These are phyloP conservation scores for Candida schatavii DNA, from an alignment of 805 yeast genomes.

Conservation along the genomic window DNA sequence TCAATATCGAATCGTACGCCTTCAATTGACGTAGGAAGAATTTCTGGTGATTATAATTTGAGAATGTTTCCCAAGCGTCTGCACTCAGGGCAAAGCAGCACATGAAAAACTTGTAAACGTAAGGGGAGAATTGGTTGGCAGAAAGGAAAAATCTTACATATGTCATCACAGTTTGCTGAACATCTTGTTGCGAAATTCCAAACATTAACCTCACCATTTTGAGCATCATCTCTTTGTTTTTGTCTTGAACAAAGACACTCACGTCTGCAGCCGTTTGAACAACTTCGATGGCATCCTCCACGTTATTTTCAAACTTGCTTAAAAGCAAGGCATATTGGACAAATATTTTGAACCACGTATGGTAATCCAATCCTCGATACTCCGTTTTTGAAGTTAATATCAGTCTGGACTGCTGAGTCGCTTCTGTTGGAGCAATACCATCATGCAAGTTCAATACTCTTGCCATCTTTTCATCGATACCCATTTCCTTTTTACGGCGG, in stretches of 20 bases:
- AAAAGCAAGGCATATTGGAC: constrained; percentile 73
- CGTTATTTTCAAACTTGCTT: constrained; percentile 63
- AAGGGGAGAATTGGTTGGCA: constrained; percentile 72
- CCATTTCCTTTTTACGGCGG: constrained; percentile 58
- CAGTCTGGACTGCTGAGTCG: constrained; percentile 18
- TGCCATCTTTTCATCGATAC: constrained; percentile 69
- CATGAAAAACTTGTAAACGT: constrained; percentile 62
- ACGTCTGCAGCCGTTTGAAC: constrained; percentile 74
- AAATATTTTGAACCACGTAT: constrained; percentile 81
- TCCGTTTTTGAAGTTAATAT: constrained; percentile 50
- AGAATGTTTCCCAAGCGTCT: constrained; percentile 56
- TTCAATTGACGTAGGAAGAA: constrained; percentile 86
- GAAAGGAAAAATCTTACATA: constrained; percentile 63
- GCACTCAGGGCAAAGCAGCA: constrained; percentile 64
- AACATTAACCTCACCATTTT: constrained; percentile 68
- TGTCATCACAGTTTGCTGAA: constrained; percentile 46
- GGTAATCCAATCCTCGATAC: constrained; percentile 74
- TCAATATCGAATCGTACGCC: constrained; percentile 73
- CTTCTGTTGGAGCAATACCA: constrained; percentile 39
- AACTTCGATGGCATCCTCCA: constrained; percentile 47
- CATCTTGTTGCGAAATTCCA: constrained; percentile 46
- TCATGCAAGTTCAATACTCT: constrained; percentile 65
- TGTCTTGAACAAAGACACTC: constrained; percentile 72
- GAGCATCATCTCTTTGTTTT: constrained; percentile 56
- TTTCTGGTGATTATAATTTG: constrained; percentile 84